phyloP scores from a whole-genome alignment of 2,329 filamentous ascomycete genomes.

The Penicillium sclerotiorum region DNA sequence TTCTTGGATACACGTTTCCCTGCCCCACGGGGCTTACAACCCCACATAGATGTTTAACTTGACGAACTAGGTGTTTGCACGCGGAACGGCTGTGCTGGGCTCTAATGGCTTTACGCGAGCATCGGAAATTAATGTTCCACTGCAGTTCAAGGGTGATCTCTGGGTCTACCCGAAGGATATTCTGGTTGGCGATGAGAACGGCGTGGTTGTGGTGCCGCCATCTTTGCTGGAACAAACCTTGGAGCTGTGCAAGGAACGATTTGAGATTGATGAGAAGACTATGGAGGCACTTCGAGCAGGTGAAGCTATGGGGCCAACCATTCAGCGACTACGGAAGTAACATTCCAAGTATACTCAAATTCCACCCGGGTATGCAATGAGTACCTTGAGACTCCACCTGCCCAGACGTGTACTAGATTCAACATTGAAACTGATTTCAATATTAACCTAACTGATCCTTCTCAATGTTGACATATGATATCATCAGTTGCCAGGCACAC shows the following conservation, averaged over 20 bases:
- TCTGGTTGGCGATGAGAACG: conserved; percentile 20
- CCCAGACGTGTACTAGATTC: too few relatives aligned
- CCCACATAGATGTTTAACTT: too few relatives aligned
- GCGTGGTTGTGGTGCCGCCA: conserved; percentile 18
- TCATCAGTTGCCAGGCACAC: too few relatives aligned
- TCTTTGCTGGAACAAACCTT: conserved; percentile 14
- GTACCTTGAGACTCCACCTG: too few relatives aligned
- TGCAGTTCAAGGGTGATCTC: conserved; percentile 18
- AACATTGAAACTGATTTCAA: too few relatives aligned
- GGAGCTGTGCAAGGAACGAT: conserved; percentile 17
- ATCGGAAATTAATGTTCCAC: conserved; percentile 18
- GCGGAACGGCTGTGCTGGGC: conserved; percentile 15
- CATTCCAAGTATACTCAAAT: background rate
- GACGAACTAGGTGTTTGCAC: conserved; percentile 16
- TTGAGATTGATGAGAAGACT: conserved; percentile 23
- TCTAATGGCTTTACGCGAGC: conserved; percentile 19
- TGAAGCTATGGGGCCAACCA: conserved; percentile 15
- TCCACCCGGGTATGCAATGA: background rate
- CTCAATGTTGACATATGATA: too few relatives aligned
- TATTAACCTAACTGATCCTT: too few relatives aligned
- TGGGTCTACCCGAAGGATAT: conserved; percentile 19
- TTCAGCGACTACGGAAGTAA: conserved; percentile 18
- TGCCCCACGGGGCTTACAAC: too few relatives aligned
- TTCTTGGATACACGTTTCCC: too few relatives aligned
- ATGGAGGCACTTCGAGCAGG: conserved; percentile 18